Percentiles rank a stretch among this genome's conserved stretches.
These are phyloP conservation scores for Salix suchowensis DNA, from an alignment of 345 rosid genomes.

Conservation along the genomic window DNA sequence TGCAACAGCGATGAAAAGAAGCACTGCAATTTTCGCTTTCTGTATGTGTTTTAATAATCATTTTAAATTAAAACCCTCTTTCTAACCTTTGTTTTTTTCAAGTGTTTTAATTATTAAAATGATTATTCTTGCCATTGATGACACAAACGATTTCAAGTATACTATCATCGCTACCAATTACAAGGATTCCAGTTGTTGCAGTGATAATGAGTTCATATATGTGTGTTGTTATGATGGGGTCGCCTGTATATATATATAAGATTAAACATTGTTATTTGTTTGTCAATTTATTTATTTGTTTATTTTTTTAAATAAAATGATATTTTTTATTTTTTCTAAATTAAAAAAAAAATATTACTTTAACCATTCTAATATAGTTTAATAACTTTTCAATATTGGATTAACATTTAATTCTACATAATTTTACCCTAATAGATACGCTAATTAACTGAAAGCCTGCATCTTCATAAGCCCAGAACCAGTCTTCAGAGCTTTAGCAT, in stretches of 20 bases:
- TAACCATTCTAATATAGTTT: no score
- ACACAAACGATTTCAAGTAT: constrained; percentile 25
- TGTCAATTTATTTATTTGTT: no score
- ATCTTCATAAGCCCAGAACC: neutral
- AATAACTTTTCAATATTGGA: no score
- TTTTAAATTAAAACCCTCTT: neutral
- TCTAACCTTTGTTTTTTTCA: neutral
- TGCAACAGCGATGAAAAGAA: neutral
- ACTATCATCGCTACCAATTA: constrained; percentile 20
- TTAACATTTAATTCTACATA: neutral
- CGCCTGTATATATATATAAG: no score
- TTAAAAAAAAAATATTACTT: no score
- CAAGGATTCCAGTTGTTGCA: no score
- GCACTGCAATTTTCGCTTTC: neutral
- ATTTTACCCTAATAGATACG: neutral
- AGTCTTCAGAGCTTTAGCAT: neutral
- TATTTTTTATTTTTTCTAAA: no score
- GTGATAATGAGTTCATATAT: no score
- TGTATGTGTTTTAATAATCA: no score
- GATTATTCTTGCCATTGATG: constrained; percentile 17
- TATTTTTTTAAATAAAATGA: no score
- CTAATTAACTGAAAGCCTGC: neutral
- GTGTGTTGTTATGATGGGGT: no score
- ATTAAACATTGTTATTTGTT: no score
- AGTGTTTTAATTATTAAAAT: constrained; percentile 2